Base-by-base conservation (phyloP, 177 flowering plant genomes). In the Vitis hybrid region DNA sequence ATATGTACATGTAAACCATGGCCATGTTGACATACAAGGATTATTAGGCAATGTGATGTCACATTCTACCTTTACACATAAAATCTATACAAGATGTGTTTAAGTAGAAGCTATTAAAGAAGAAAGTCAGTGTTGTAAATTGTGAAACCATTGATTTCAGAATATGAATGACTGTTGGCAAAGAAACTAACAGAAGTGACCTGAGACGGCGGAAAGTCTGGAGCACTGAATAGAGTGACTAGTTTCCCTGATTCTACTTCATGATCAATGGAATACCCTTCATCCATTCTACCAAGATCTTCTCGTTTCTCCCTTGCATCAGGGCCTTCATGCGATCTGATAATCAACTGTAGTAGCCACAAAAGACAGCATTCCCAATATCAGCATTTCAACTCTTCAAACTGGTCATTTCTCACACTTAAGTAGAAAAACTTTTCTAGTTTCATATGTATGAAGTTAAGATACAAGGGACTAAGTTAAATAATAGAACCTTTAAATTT, bases 311-410 rank as follows among this genome's bases (percentile, higher is more conserved):
- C 66, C 65, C 78, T 74, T 54, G 67, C 66, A 64, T 78, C 78
- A 14, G 81, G 81, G 46, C 78, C 77, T 74, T 78, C 73, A 65
- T 78, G 78, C 59, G 81, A 78, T 58, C 81, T 78, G 32, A 78
- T 74, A 62, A 78, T 78, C 52, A 68, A 52, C 78, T 78, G 77
- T 10, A 17, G 18, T 27, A 65, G 30, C 46, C 30, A 67, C 9
- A 18, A 65, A 64, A 58, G 15, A 4, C 3, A 62, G 5, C 12
- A 57, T 12, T 2, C 60, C 46, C 46, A 41, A 66, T 58, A 17
- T 41, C 49, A 35, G 32, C 18, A 57, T 41, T 6, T 46, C 4
- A 20, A 52, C 46, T 35, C 46, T 35, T 35, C 46, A 35, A 35
- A 35, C 46, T 35, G 7, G 46, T 4, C 8, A 4, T 35, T 35